Percentiles rank a stretch among this genome's conserved stretches.
These are phyloP conservation scores for Nothomitra cinnamomea DNA, from an alignment of 2,329 filamentous ascomycete genomes.

Conservation along the genomic window DNA sequence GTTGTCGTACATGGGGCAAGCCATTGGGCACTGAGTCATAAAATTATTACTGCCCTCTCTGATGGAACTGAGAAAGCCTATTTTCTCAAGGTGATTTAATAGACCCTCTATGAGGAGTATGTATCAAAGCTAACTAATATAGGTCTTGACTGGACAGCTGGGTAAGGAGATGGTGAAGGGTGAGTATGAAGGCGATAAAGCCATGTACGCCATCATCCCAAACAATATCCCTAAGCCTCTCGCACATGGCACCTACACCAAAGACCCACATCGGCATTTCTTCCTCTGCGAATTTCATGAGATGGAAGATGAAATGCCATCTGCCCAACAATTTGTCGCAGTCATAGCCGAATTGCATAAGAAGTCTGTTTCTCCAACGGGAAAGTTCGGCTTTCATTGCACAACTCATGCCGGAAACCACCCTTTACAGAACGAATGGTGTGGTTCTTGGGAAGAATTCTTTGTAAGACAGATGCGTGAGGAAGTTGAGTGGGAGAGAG, in stretches of 20 bases:
- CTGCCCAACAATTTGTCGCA: not conserved
- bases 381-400: constrained; percentile 5
- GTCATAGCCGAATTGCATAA: constrained; percentile 4
- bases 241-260: constrained; percentile 5
- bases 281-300: constrained; percentile 6
- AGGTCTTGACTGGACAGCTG: not conserved
- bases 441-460: constrained; percentile 20
- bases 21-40: not conserved
- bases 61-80: not conserved
- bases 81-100: not conserved
- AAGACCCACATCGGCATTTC: constrained; percentile 3
- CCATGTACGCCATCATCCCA: not conserved
- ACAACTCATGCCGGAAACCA: constrained; percentile 3
- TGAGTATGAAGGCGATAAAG: not conserved
- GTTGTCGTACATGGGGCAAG: not conserved
- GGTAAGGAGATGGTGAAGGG: not conserved
- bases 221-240: not conserved
- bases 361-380: constrained; percentile 5
- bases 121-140: too few relatives aligned
- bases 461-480: constrained; percentile 16
- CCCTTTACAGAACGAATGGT: constrained; percentile 7
- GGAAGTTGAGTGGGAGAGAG: constrained; percentile 15
- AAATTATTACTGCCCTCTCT: not conserved
- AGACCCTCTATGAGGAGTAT: too few relatives aligned
- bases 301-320: constrained; percentile 5